Conservation (phyloP, 202 grass and related monocot genomes). For the Elaeis oleifera region DNA sequence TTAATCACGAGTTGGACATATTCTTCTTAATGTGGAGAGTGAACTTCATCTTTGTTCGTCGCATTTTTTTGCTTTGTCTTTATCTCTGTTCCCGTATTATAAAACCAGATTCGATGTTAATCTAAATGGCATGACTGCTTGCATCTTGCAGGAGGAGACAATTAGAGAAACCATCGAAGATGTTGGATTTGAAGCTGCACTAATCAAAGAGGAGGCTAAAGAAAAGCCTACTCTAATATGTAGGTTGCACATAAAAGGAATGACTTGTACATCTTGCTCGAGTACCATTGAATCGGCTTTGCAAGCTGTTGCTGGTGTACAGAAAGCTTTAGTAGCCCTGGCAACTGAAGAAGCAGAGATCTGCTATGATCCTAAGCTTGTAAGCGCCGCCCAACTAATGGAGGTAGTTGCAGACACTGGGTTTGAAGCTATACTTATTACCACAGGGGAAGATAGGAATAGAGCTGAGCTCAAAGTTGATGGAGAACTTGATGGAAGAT, state of each 20-base stretch:
- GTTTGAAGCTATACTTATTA: constrained; percentile 60
- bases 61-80: too few species aligned
- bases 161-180: constrained; percentile 88
- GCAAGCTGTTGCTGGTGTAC: constrained; percentile 58
- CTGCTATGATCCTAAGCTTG: constrained; percentile 48
- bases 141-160: constrained; percentile 50
- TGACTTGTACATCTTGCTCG: constrained; percentile 64
- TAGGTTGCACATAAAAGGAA: constrained; percentile 76
- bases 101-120: too few species aligned
- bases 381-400: constrained; percentile 42
- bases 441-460: constrained; percentile 71
- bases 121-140: constrained; percentile 9
- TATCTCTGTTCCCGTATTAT: too few species aligned
- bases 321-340: constrained; percentile 70
- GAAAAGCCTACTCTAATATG: constrained; percentile 58
- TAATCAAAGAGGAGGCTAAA: constrained; percentile 55
- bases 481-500: constrained; percentile 36
- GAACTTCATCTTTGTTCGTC: too few species aligned
- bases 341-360: constrained; percentile 92
- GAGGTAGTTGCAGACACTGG: constrained; percentile 58
- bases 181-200: constrained; percentile 62
- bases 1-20: too few species aligned
- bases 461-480: constrained; percentile 74
- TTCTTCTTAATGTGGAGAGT: too few species aligned
- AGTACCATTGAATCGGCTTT: constrained; percentile 53